phyloP scores from a whole-genome alignment of 2,329 filamentous ascomycete genomes.

The Cercospora sojina region DNA sequence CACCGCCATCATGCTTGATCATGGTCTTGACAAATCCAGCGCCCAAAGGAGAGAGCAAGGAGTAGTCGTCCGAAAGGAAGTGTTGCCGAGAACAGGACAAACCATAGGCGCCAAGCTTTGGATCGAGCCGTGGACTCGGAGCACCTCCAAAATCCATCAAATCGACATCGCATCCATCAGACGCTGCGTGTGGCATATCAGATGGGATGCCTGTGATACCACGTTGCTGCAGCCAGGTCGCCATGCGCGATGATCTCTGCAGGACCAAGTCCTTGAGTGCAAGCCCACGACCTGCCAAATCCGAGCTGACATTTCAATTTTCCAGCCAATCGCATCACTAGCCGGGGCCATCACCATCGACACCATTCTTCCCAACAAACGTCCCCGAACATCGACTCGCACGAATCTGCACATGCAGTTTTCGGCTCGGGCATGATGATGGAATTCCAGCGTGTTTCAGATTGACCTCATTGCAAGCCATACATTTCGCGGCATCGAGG shows the following conservation, averaged over 20 bases:
- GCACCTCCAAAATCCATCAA: neutral
- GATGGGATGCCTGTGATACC: neutral
- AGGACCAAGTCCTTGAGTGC: neutral
- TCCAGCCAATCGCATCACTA: neutral
- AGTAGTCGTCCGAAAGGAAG: neutral
- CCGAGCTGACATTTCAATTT: slow-evolving; percentile 1
- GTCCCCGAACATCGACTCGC: neutral
- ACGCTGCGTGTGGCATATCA: neutral
- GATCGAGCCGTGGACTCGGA: neutral
- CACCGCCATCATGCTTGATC: neutral
- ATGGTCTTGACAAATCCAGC: neutral
- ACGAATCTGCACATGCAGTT: slow-evolving; percentile 3
- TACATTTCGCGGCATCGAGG: slow-evolving; percentile 1
- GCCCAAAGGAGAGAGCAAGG: neutral
- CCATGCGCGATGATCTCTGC: neutral
- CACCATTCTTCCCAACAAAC: neutral
- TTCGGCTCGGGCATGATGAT: neutral
- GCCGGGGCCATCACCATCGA: neutral
- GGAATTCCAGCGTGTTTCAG: slow-evolving; percentile 4
- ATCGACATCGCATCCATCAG: neutral
- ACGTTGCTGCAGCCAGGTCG: neutral
- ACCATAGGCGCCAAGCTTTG: neutral
- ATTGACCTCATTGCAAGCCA: slow-evolving; percentile 4
- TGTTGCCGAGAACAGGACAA: neutral
- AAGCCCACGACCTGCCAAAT: slow-evolving; percentile 3